Base-by-base conservation (phyloP, 176 grass and related monocot genomes). In the Elymus sibiricus region DNA sequence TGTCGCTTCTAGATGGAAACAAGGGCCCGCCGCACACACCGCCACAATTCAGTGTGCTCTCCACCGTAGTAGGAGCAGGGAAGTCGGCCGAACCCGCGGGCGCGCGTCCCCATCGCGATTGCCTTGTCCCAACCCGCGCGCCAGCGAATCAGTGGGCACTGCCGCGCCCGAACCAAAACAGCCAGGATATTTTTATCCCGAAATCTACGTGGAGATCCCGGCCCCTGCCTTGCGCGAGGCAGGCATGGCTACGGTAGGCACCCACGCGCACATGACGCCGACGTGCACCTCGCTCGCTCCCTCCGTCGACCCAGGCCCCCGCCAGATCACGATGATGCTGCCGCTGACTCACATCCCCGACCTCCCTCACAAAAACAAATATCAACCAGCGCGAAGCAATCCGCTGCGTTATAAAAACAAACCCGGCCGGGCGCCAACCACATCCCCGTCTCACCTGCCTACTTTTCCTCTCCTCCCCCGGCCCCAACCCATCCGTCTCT, bases 361-460 rank as follows among this genome's bases (percentile, higher is more conserved):
- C 24, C 24, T 17, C 42, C 5, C 4, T 1, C 3, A 19, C 21
- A 5, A 10, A 53, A 32, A 49, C 15, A 75, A 31, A 29, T 26
- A 17, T 17, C 42, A 28, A 15, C 12, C 77, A 49, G 14, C 83
- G 4, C 11, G 4, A 11, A 22, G 34, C 34, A 3, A 22, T 7
- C 58, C 14, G 15, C 28, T 24, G 24, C 0, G 16, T 16, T 75
- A 64, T 75, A 76, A 85, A 83, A 27, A 31, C 13, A 0, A 16
- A 0, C 59, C 16, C 55, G 55, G 19, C 55, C 55, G 28, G 24
- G 53, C 25, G 38, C 40, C 32, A 66, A 35, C 77, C 58, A 51
- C 87, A 51, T 9, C 6, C 17, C 46, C 46, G 51, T 27, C 74
- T 60, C 87, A 81, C 38, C 83, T 19, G 75, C 55, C 58, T 55